Evolutionary conservation across 306 rosid species (phyloP), one percentile per base, ranked within the genome.

Genomic region (Luffa acutangula): DNA sequence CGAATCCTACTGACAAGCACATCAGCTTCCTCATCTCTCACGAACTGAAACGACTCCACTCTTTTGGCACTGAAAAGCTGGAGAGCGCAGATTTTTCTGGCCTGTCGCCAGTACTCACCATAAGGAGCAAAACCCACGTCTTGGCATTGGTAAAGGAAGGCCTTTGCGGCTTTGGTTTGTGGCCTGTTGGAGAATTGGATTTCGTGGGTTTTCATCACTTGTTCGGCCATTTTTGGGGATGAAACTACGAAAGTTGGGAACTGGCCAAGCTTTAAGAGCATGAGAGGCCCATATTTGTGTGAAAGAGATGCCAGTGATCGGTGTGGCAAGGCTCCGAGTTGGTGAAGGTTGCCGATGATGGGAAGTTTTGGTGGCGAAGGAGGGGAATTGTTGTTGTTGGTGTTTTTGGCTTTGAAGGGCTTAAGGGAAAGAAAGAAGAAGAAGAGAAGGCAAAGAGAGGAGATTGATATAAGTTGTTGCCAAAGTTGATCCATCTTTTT

Each of bases 161-260:
- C 13, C 0, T 58, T 17, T 2, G 82, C 20, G 0, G 81, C 73
- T 0, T 71, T 80, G 6, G 59, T 20, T 70, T 31, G 7, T 0
- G 85, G 60, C 54, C 80, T 8, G 52, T 69, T 57, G 2, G 80
- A 82, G 83, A 78, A 80, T 10, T 17, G 12, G 11, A 45, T 1
- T 12, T 87, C 88, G 9, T 80, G 83, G 5, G 56, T 66, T 63
- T 80, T 80, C 51, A 80, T 54, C 0, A 85, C 31, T 48, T 84
- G 78, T 75, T 14, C 79, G 0, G 83, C 53, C 80, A 85, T 78
- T 4, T 78, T 77, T 3, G 71, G 73, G 6, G 86, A 84, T 9
- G 88, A 85, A 15, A 79, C 77, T 6, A 85, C 74, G 0, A 82
- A 74, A 14, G 69, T 18, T 15, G 58, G 82, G 2, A 1, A 12